phyloP scores from a whole-genome alignment of 2,329 filamentous ascomycete genomes.

The Neospermospora avenae region DNA sequence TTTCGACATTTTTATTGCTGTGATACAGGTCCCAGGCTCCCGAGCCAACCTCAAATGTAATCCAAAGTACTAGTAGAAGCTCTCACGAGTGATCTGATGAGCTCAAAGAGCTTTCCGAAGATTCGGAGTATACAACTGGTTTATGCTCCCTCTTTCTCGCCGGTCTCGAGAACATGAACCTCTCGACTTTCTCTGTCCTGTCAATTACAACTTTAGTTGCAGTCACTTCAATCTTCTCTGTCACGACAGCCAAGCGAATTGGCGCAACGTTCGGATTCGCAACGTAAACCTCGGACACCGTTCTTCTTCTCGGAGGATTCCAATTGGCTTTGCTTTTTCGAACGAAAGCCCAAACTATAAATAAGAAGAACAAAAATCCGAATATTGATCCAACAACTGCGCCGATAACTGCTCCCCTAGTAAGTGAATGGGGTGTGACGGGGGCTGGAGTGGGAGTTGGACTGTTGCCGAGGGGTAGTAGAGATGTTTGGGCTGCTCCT shows the following conservation, averaged over 20 bases:
- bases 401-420: slow-evolving; percentile 14
- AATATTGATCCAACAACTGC: slow-evolving; percentile 15
- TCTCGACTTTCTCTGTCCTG: background rate
- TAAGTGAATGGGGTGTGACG: slow-evolving; percentile 9
- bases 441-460: slow-evolving; percentile 7
- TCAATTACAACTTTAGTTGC: slow-evolving; percentile 4
- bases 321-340: slow-evolving; percentile 11
- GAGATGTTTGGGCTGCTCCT: slow-evolving; percentile 6
- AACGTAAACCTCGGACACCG: slow-evolving; percentile 12
- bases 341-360: slow-evolving; percentile 12
- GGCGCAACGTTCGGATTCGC: slow-evolving; percentile 15
- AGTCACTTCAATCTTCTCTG: background rate
- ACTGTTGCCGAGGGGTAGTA: slow-evolving; percentile 7
- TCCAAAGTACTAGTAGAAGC: background rate
- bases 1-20: slow-evolving; percentile 5
- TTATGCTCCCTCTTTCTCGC: slow-evolving; percentile 1
- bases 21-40: background rate
- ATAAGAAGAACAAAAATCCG: slow-evolving; percentile 12
- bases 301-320: slow-evolving; percentile 5
- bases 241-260: slow-evolving; percentile 1
- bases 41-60: background rate
- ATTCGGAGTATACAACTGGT: slow-evolving; percentile 1
- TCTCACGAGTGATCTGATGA: background rate
- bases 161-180: background rate
- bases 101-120: slow-evolving; percentile 5